Conservation (phyloP, 2,329 filamentous ascomycete genomes). For the Fusarium drepaniforme region DNA sequence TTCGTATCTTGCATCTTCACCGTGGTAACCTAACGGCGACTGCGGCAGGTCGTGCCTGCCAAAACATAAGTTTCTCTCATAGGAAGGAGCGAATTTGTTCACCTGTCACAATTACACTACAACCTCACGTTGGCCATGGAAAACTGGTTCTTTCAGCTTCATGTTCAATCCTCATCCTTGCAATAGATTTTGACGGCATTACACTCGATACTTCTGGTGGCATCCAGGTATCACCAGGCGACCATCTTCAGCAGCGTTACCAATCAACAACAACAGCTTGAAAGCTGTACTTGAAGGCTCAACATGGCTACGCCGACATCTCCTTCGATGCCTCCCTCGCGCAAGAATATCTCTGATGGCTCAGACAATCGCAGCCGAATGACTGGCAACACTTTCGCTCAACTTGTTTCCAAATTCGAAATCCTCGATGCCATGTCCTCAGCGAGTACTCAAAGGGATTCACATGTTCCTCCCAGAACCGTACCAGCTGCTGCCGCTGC, state of each 20-base stretch:
- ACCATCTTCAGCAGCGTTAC: constrained; percentile 5
- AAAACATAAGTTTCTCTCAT: not conserved
- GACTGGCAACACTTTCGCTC: constrained; percentile 40
- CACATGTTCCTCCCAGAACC: not conserved
- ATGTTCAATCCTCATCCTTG: constrained; percentile 22
- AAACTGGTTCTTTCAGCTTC: not conserved
- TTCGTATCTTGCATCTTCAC: not conserved
- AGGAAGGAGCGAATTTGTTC: not conserved
- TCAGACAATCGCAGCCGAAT: constrained; percentile 13
- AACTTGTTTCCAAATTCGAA: constrained; percentile 53
- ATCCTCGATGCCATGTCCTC: constrained; percentile 40
- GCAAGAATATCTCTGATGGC: constrained; percentile 16
- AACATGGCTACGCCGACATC: constrained; percentile 29
- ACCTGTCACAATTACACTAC: not conserved
- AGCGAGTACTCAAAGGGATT: not conserved
- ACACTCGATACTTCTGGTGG: constrained; percentile 5
- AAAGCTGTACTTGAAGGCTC: constrained; percentile 1
- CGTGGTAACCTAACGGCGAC: not conserved
- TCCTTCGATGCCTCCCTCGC: constrained; percentile 13
- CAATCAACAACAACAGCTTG: not conserved
- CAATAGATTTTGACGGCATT: constrained; percentile 32
- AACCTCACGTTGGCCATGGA: not conserved
- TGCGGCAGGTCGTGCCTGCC: not conserved
- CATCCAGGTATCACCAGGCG: not conserved
- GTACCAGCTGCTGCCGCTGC: not conserved